Evolutionary conservation across 2,329 filamentous ascomycete species (phyloP).

Genomic region (Ascochyta koolunga): DNA sequence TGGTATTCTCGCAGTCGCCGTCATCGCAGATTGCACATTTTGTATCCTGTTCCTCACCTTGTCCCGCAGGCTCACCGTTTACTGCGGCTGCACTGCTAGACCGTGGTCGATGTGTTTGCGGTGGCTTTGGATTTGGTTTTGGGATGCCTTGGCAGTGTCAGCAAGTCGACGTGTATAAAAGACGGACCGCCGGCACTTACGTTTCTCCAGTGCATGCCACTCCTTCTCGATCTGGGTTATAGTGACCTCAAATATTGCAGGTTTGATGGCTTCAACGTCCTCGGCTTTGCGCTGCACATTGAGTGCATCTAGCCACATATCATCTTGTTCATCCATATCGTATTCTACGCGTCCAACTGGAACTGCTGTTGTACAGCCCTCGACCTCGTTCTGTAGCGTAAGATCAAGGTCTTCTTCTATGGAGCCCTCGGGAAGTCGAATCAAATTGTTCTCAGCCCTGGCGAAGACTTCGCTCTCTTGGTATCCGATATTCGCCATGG

Average conservation of each 20-base stretch:
- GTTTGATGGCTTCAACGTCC: conserved; percentile 81
- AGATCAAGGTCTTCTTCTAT: conserved; percentile 69
- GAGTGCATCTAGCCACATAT: conserved; percentile 88
- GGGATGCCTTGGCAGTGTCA: conserved; percentile 65
- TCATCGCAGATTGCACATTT: conserved; percentile 98
- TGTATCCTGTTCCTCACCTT: conserved; percentile 91
- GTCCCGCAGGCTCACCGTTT: conserved; percentile 82
- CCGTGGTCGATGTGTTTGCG: conserved; percentile 88
- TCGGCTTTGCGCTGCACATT: conserved; percentile 77
- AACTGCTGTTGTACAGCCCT: conserved; percentile 58
- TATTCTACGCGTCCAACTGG: conserved; percentile 86
- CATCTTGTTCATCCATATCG: conserved; percentile 99
- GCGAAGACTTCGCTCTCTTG: conserved; percentile 92
- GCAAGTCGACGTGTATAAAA: neutral
- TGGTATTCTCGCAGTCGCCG: conserved; percentile 99
- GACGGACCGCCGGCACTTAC: conserved; percentile 46
- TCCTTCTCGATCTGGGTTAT: conserved; percentile 99
- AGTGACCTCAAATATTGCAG: conserved; percentile 94
- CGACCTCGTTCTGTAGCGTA: conserved; percentile 64
- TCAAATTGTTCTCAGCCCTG: conserved; percentile 74
- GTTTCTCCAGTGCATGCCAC: conserved; percentile 94
- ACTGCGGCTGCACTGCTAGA: conserved; percentile 95
- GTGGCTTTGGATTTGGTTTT: conserved; percentile 94
- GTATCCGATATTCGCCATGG: conserved; percentile 95
- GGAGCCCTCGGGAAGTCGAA: conserved; percentile 66